Base-by-base conservation (phyloP, 208 protist species). In the Trichomonas gallinae region DNA sequence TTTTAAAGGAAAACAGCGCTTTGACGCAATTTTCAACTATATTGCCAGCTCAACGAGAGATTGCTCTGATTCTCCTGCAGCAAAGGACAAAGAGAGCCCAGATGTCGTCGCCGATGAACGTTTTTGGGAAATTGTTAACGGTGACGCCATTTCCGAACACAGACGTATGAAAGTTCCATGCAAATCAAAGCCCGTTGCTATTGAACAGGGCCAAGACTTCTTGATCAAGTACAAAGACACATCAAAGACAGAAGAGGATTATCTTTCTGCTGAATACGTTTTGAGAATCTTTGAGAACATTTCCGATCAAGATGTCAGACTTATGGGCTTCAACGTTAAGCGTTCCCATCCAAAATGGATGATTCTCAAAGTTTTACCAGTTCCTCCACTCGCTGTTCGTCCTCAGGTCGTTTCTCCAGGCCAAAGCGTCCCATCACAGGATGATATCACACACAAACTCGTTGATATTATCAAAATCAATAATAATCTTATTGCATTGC, bases 381-480 rank as follows among this genome's bases (percentile, higher is more conserved):
- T 99, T 17, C 98, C 99, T 6, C 99, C 99, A 96, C 99, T 99
- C 46, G 98, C 98, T 96, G 99, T 99, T 63, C 98, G 99, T n/a
- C 99, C 99, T 3, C 98, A 98, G 42, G 98, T 99, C 89, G 96
- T 98, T 63, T 98, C 99, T 91, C 98, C 97, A 82, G 26, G 85
- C 34, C 6, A 45, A 2, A 87, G 63, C 45, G 46, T 51, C 44
- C 82, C 63, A 51, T 72, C 89, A 58, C 96, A 99, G 97, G 99
- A 99, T 97, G 99, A 99, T 98, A 98, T 99, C 36, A 99, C 99
- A 45, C 98, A 99, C 97, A 99, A 99, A 97, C 98, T 99, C 38
- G 97, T 97, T 96, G 98, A 99, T 96, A 99, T 99, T 58, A 97
- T 99, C 46, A 99, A 99, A 97, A 98, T 98, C 9, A 99, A 99